A percentile compares a stretch with the other conserved stretches of the same genome.
These are phyloP conservation scores for Solanum acaule DNA, from an alignment of 257 asterid species.

Conservation along the genomic window DNA sequence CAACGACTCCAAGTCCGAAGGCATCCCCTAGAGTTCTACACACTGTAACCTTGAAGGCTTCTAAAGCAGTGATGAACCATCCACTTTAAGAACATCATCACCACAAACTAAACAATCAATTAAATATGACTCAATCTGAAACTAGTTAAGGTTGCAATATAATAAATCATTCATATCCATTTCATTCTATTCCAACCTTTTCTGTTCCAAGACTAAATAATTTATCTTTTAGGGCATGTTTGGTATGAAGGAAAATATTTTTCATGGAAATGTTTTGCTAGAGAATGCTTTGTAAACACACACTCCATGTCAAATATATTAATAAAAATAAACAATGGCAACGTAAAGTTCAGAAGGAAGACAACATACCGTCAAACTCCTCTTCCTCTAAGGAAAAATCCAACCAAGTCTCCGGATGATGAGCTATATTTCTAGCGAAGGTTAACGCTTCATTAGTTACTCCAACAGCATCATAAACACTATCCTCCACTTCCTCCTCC, in stretches of 20 bases:
- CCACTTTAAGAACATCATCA: background rate
- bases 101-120: background rate
- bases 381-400: slow-evolving; percentile 94
- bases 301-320: background rate
- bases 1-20: background rate
- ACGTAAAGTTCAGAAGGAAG: background rate
- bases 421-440: slow-evolving; percentile 85
- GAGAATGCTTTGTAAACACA: background rate
- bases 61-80: background rate
- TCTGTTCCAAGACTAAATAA: background rate
- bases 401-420: slow-evolving; percentile 99
- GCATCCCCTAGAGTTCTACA: background rate
- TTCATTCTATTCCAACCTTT: background rate
- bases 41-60: background rate
- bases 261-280: background rate
- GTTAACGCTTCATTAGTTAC: slow-evolving; percentile 80
- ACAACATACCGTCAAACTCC: slow-evolving; percentile 57
- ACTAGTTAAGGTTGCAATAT: background rate
- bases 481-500: slow-evolving; percentile 12
- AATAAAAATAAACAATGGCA: background rate
- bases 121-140: background rate
- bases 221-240: background rate
- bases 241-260: background rate
- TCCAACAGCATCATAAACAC: slow-evolving; percentile 53
- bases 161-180: background rate